A percentile compares a stretch with the other conserved stretches of the same genome.
Evolutionary conservation across 306 rosid genomes (phyloP).

Genomic region (Geum urbanum): DNA sequence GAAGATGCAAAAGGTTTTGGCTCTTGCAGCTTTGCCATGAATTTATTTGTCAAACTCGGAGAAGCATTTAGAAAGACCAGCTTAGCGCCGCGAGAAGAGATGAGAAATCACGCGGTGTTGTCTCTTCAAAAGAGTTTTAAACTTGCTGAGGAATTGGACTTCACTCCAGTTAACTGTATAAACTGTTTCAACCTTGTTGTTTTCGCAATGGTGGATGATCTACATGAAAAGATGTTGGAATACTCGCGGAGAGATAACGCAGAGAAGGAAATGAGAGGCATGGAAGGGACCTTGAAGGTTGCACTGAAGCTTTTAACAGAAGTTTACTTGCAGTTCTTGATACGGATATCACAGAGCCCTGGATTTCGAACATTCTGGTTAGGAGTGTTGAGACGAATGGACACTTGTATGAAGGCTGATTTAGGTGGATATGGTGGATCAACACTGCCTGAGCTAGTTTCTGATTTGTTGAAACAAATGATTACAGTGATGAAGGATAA

Average conservation of each 20-base stretch:
- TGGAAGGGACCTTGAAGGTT: conserved; percentile 79
- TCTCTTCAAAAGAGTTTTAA: conserved; percentile 60
- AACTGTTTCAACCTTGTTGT: conserved; percentile 67
- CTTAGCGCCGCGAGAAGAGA: conserved; percentile 77
- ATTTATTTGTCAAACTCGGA: conserved; percentile 69
- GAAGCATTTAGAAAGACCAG: conserved; percentile 71
- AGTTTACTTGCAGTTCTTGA: conserved; percentile 63
- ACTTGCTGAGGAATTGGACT: conserved; percentile 64
- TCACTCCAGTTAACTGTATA: conserved; percentile 48
- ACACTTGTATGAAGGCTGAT: conserved; percentile 84
- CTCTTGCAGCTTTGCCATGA: conserved; percentile 47
- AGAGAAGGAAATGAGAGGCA: conserved; percentile 84
- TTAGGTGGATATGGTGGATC: conserved; percentile 67
- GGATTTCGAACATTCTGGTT: conserved; percentile 77
- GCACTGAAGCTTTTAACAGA: conserved; percentile 72
- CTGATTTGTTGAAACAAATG: conserved; percentile 63
- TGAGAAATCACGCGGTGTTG: conserved; percentile 71
- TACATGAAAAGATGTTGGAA: conserved; percentile 88
- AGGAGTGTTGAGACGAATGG: conserved; percentile 90
- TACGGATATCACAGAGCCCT: conserved; percentile 44
- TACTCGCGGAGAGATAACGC: conserved; percentile 80
- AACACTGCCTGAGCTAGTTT: conserved; percentile 46
- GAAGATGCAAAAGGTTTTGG: conserved; percentile 53
- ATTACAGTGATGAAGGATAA: conserved; percentile 66
- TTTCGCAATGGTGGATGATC: conserved; percentile 86